Conservation (phyloP, 2,329 filamentous ascomycete genomes). For the Aspergillus sojae region DNA sequence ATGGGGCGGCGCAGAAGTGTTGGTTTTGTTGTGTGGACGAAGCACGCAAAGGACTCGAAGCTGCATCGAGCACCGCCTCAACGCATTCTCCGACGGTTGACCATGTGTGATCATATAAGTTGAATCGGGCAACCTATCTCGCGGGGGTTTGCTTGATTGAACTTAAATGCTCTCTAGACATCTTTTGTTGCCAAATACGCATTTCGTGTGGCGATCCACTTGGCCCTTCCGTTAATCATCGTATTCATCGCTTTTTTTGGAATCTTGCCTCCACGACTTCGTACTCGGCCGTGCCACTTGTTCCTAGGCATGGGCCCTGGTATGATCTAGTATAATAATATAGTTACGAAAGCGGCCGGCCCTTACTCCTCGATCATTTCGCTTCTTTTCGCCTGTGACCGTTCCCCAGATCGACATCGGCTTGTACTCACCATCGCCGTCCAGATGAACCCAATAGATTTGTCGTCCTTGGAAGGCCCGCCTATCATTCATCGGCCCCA, state of each 20-base stretch:
- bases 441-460: slow-evolving; percentile 26
- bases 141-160: not conserved
- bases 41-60: not conserved
- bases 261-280: slow-evolving; percentile 12
- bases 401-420: not conserved
- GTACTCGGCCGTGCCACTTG: slow-evolving; percentile 15
- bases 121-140: not conserved
- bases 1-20: slow-evolving; percentile 4
- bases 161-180: not conserved
- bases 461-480: slow-evolving; percentile 40
- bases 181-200: not conserved
- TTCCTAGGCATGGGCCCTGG: not conserved
- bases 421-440: not conserved
- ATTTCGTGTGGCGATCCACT: slow-evolving; percentile 15
- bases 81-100: not conserved
- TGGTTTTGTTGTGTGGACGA: not conserved
- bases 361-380: not conserved
- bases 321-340: slow-evolving; percentile 1
- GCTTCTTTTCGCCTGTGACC: not conserved
- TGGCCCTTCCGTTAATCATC: slow-evolving; percentile 10
- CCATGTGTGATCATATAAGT: slow-evolving; percentile 2
- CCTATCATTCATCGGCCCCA: slow-evolving; percentile 26
- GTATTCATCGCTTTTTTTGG: slow-evolving; percentile 23
- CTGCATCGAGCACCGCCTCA: slow-evolving; percentile 8
- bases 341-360: not conserved